Evolutionary conservation across 2,329 filamentous ascomycete species (phyloP).

Genomic region (Aspergillus vadensis): DNA sequence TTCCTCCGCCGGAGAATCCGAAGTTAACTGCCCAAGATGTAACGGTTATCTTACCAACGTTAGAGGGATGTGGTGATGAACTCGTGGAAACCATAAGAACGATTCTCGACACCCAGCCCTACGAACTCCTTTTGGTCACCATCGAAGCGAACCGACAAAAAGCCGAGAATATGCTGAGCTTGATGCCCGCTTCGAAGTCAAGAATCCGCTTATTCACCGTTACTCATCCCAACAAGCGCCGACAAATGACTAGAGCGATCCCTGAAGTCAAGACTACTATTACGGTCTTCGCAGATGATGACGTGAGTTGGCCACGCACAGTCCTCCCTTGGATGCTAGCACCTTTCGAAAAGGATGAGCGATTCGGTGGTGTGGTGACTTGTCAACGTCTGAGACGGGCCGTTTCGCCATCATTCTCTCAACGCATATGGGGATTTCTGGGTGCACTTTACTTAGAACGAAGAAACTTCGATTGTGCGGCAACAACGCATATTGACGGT

Average conservation of each 20-base stretch:
- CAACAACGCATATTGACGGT: conserved; percentile 91
- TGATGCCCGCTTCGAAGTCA: conserved; percentile 60
- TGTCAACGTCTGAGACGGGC: conserved; percentile 82
- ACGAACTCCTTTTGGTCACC: conserved; percentile 80
- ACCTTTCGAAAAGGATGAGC: conserved; percentile 76
- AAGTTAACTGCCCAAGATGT: conserved; percentile 79
- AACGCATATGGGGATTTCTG: conserved; percentile 80
- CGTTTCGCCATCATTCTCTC: conserved; percentile 59
- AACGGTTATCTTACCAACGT: conserved; percentile 90
- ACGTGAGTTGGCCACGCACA: conserved; percentile 87
- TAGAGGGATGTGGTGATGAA: conserved; percentile 83
- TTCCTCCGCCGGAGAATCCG: conserved; percentile 79
- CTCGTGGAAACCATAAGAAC: conserved; percentile 73
- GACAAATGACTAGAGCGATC: conserved; percentile 89
- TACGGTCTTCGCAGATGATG: conserved; percentile 92
- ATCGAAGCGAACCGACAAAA: conserved; percentile 75
- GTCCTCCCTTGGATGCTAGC: conserved; percentile 90
- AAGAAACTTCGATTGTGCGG: conserved; percentile 94
- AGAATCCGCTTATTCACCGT: conserved; percentile 75
- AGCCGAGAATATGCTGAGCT: conserved; percentile 62
- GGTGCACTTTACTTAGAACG: conserved; percentile 90
- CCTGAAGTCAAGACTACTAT: conserved; percentile 80
- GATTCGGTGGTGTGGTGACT: conserved; percentile 87
- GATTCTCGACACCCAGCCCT: conserved; percentile 57
- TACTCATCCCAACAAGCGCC: conserved; percentile 88